phyloP scores from a whole-genome alignment of 305 asterid species.

The Solanum hybrid region DNA sequence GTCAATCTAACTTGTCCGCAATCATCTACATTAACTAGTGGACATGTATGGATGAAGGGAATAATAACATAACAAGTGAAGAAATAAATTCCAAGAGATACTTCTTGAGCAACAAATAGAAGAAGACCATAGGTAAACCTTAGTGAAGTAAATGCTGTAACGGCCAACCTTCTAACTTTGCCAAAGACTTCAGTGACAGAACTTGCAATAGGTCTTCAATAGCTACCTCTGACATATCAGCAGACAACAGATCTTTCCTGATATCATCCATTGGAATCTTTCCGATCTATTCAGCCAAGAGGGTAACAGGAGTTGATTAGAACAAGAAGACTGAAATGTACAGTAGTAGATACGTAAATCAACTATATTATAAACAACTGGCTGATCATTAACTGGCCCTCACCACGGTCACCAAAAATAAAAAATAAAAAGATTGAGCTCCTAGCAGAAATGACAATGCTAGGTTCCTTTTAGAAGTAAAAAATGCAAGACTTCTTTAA shows the following conservation, averaged over 20 bases:
- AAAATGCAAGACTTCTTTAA: not conserved
- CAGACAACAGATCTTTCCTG: slow-evolving; percentile 71
- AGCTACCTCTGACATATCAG: slow-evolving; percentile 71
- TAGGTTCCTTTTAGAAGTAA: not conserved
- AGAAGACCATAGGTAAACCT: not conserved
- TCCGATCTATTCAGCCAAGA: slow-evolving; percentile 48
- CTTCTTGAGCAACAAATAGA: not conserved
- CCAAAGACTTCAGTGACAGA: slow-evolving; percentile 70
- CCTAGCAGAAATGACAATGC: not conserved
- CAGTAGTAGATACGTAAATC: not conserved
- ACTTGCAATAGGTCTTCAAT: slow-evolving; percentile 78
- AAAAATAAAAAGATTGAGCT: not conserved
- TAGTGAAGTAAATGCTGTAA: not conserved
- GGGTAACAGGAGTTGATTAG: not conserved
- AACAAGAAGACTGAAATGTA: not conserved
- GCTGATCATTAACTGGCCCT: not conserved
- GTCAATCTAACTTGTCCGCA: not conserved
- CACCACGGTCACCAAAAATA: not conserved
- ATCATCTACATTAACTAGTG: not conserved
- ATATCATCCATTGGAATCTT: slow-evolving; percentile 86
- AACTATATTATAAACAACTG: not conserved
- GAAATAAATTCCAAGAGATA: not conserved
- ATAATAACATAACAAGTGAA: not conserved
- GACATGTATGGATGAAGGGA: not conserved
- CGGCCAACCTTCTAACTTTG: slow-evolving; percentile 66